These are phyloP conservation scores for Thelonectria discophora DNA, from an alignment of 2,329 filamentous ascomycete species.

Conservation along the genomic window DNA sequence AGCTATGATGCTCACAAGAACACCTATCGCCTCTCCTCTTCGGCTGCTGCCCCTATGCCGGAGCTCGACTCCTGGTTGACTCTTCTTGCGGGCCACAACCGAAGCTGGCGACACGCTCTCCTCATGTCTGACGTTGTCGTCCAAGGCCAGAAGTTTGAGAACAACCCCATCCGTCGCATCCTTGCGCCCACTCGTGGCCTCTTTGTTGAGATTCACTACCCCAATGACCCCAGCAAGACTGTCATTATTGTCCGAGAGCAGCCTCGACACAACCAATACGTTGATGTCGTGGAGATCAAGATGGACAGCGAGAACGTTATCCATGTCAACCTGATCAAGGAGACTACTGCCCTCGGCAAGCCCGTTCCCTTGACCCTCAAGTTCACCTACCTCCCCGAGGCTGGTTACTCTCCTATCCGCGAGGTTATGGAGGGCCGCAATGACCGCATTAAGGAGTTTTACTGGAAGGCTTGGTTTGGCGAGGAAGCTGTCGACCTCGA, in stretches of 20 bases:
- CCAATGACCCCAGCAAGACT: constrained; percentile 84
- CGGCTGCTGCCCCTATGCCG: constrained; percentile 78
- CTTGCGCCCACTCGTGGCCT: constrained; percentile 87
- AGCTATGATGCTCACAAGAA: constrained; percentile 81
- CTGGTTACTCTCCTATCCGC: constrained; percentile 95
- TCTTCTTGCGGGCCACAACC: constrained; percentile 82
- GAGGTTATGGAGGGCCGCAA: constrained; percentile 97
- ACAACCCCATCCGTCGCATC: constrained; percentile 92
- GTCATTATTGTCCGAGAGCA: constrained; percentile 89
- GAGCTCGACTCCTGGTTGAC: constrained; percentile 85
- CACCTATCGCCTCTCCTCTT: constrained; percentile 82
- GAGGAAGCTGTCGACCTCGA: constrained; percentile 85
- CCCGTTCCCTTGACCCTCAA: constrained; percentile 84
- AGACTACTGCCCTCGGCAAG: constrained; percentile 84
- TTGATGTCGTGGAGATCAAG: constrained; percentile 88
- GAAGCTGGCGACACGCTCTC: constrained; percentile 94
- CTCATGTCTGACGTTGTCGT: constrained; percentile 94
- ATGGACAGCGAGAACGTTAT: constrained; percentile 81
- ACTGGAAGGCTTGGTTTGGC: constrained; percentile 98
- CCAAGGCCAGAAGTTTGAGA: constrained; percentile 96
- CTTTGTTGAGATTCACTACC: constrained; percentile 85
- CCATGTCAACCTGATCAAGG: constrained; percentile 88
- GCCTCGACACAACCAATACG: constrained; percentile 82
- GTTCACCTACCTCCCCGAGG: constrained; percentile 94
- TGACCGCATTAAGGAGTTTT: constrained; percentile 99